Evolutionary conservation across 106 monocot genomes (phyloP).

Genomic region (Alisma plantagoaquatica): DNA sequence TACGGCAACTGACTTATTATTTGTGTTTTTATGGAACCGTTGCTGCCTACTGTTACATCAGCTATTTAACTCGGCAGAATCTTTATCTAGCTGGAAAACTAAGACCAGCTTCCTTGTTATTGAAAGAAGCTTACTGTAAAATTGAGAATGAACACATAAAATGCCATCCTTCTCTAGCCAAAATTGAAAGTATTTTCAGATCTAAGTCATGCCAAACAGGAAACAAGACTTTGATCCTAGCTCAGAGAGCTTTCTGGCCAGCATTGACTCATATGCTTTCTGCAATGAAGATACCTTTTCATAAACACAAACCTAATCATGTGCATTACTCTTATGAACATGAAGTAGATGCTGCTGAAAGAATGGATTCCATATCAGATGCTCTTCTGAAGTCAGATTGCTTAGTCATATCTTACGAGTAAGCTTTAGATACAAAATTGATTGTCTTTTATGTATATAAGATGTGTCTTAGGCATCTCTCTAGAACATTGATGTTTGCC

Average conservation of each 20-base stretch:
- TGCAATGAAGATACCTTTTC: constrained; percentile 24
- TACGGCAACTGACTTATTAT: constrained; percentile 1
- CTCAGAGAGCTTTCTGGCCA: constrained; percentile 50
- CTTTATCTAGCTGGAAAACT: constrained; percentile 18
- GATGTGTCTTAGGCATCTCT: constrained; percentile 1
- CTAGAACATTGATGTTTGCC: no score
- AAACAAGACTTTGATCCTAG: constrained; percentile 42
- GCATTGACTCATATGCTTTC: constrained; percentile 37
- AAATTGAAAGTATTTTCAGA: constrained; percentile 41
- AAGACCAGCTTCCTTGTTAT: constrained; percentile 26
- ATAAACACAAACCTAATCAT: constrained; percentile 11
- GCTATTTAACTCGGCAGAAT: constrained; percentile 25
- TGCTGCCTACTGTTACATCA: constrained; percentile 24
- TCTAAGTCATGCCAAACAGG: constrained; percentile 15
- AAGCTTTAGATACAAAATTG: constrained; percentile 16
- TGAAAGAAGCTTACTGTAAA: constrained; percentile 33
- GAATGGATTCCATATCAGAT: constrained; percentile 19
- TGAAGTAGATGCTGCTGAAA: constrained; percentile 7
- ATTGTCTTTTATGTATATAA: not conserved
- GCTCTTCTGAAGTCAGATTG: constrained; percentile 30
- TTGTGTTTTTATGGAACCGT: constrained; percentile 11
- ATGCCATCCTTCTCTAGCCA: constrained; percentile 47
- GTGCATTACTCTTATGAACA: constrained; percentile 4
- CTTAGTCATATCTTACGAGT: constrained; percentile 46
- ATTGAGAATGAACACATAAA: constrained; percentile 30